A percentile compares a stretch with the other conserved stretches of the same genome.
These are phyloP conservation scores for Fusarium albosuccineum DNA, from an alignment of 2,329 filamentous ascomycete genomes.

Conservation along the genomic window DNA sequence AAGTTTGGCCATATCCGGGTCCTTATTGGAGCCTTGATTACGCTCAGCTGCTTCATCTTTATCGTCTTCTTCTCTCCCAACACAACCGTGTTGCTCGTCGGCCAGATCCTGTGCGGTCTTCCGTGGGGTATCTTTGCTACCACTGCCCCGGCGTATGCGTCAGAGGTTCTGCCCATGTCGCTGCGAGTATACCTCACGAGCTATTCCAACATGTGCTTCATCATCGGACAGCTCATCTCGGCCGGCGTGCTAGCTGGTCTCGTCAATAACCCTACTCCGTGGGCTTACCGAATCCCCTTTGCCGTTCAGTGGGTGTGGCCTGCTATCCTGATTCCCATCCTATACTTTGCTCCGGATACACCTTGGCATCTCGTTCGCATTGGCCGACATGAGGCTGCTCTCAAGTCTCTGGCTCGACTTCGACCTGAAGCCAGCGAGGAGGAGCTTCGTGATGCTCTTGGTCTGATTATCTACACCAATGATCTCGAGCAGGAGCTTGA, in stretches of 20 bases:
- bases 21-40: slow-evolving; percentile 57
- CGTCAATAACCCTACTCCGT: slow-evolving; percentile 51
- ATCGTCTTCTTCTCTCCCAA: slow-evolving; percentile 60
- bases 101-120: slow-evolving; percentile 61
- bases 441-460: slow-evolving; percentile 53
- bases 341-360: slow-evolving; percentile 61
- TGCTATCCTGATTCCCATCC: slow-evolving; percentile 53
- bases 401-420: slow-evolving; percentile 50
- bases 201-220: slow-evolving; percentile 62
- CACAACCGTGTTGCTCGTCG: slow-evolving; percentile 54
- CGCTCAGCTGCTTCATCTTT: slow-evolving; percentile 59
- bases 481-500: slow-evolving; percentile 54
- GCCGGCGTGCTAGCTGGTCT: slow-evolving; percentile 48
- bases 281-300: slow-evolving; percentile 62
- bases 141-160: slow-evolving; percentile 61
- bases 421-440: slow-evolving; percentile 44
- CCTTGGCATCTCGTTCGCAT: slow-evolving; percentile 60
- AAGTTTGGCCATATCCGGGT: slow-evolving; percentile 59
- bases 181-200: slow-evolving; percentile 60
- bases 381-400: slow-evolving; percentile 51
- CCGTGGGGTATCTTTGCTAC: slow-evolving; percentile 62
- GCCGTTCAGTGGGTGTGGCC: slow-evolving; percentile 65
- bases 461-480: slow-evolving; percentile 59
- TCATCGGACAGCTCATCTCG: slow-evolving; percentile 60
- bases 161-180: slow-evolving; percentile 55